Evolutionary conservation across 202 grass and related monocot genomes (phyloP).

Genomic region (Schoenoplectus tabernaemontani): DNA sequence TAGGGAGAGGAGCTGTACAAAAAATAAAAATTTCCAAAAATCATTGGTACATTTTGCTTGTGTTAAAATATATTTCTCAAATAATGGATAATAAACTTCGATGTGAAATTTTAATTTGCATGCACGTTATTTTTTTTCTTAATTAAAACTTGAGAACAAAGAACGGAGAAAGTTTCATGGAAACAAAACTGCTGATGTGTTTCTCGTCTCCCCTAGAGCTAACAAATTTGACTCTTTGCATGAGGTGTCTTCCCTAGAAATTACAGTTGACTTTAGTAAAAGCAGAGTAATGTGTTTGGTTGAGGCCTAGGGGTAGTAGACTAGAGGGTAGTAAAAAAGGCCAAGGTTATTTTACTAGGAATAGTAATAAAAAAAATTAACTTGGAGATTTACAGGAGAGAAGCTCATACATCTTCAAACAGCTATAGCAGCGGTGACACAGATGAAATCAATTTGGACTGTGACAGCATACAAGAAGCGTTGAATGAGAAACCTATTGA

Average conservation of each 20-base stretch:
- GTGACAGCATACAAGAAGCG: constrained; percentile 28
- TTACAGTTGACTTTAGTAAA: background rate
- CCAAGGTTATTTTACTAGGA: background rate
- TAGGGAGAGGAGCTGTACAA: background rate
- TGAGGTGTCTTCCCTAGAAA: constrained; percentile 5
- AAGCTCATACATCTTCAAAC: constrained; percentile 2
- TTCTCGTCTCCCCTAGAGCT: background rate
- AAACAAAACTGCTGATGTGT: background rate
- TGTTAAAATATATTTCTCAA: background rate
- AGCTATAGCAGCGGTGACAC: background rate
- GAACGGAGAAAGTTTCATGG: too few relatives aligned
- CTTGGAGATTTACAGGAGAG: constrained; percentile 28
- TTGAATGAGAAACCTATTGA: constrained; percentile 46
- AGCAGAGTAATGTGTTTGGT: background rate
- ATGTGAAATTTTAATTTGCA: background rate
- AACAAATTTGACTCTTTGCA: background rate
- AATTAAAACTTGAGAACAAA: too few relatives aligned
- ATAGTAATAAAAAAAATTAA: background rate
- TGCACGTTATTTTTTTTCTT: background rate
- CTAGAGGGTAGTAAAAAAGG: background rate
- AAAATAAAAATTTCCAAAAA: background rate
- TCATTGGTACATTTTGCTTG: background rate
- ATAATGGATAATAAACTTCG: background rate
- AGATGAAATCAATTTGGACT: background rate
- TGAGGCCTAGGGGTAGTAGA: too few relatives aligned